Base-by-base conservation (phyloP, 306 rosid species). In the Crotalaria pallida region DNA sequence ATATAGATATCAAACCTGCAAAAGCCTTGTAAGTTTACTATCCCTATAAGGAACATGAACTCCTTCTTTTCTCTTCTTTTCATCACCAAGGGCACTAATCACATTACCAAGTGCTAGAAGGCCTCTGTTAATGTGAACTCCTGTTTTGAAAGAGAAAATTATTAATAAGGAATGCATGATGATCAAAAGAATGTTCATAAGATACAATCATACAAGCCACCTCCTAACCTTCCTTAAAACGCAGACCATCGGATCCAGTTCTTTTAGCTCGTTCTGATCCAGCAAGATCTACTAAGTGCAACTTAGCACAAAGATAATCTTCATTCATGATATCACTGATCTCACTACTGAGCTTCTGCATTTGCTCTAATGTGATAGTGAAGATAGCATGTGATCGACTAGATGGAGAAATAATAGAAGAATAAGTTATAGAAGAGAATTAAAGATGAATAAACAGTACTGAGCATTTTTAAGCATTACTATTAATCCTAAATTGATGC, bases 361-460 rank as follows among this genome's bases (percentile, higher is more conserved):
- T 93, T 85, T 93, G 98, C 92, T 93, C 98, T 67, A 93, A 75
- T 62, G 98, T 87, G 82, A 93, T 87, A 79, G 98, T 90, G 90
- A 93, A 93, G 85, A 93, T 93, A 77, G 97, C 98, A 85, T 93
- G 98, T 62, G 98, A 93, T 62, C 97, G 98, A 67, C 98, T 93
- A 65, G 50, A 71, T 61, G 77, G 63, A 76, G 67, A 77, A 43
- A 70, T n/a, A 64, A 49, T 57, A 72, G 70, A 57, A 47, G 56
- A 66, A 72, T 72, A 64, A 65, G 74, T 74, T 51, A 70, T 38
- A 74, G 74, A 75, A 66, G 48, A 51, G 67, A 49, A 43, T 23
- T 29, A 38, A 23, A 43, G 64, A 52, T 55, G 62, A 66, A 43
- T 23, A 21, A 67, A 62, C 11, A 48, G 34, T 29, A 44, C 10